Conservation (phyloP, 2,329 filamentous ascomycete genomes). For the Aurifilum marmelostoma region DNA sequence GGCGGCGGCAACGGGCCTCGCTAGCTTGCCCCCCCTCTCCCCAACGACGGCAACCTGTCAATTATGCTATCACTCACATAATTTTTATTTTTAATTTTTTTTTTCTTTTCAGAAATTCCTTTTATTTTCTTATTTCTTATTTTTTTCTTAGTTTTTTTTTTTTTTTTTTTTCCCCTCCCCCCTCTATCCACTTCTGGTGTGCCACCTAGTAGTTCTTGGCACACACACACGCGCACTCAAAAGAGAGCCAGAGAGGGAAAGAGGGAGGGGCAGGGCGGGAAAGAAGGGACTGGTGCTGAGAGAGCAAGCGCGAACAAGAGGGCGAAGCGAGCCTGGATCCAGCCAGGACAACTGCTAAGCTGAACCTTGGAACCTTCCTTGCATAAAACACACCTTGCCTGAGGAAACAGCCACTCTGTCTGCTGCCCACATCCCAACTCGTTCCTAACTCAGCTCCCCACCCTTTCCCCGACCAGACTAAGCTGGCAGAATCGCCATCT, state of each 20-base stretch:
- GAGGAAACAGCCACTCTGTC: not conserved
- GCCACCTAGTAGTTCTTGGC: not conserved
- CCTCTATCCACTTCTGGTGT: not conserved
- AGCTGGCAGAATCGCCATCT: not conserved
- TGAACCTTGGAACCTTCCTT: not conserved
- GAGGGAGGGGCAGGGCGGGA: not conserved
- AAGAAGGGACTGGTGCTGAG: not conserved
- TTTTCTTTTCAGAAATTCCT: too few relatives aligned
- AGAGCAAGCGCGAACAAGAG: not conserved
- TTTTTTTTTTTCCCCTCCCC: too few relatives aligned
- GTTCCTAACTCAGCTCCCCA: too few relatives aligned
- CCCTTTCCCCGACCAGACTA: not conserved
- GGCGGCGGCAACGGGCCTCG: not conserved
- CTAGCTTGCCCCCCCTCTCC: not conserved
- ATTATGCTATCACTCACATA: not conserved
- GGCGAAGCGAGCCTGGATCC: not conserved
- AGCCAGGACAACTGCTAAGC: not conserved
- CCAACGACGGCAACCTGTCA: constrained; percentile 2
- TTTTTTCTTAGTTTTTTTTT: too few relatives aligned
- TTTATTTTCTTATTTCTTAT: too few relatives aligned
- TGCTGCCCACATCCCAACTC: too few relatives aligned
- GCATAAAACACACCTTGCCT: not conserved
- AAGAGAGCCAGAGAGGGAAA: not conserved
- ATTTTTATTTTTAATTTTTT: not conserved
- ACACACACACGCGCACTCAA: too few relatives aligned